Evolutionary conservation across 2,329 filamentous ascomycete genomes (phyloP).

Genomic region (Alternaria burnsii): DNA sequence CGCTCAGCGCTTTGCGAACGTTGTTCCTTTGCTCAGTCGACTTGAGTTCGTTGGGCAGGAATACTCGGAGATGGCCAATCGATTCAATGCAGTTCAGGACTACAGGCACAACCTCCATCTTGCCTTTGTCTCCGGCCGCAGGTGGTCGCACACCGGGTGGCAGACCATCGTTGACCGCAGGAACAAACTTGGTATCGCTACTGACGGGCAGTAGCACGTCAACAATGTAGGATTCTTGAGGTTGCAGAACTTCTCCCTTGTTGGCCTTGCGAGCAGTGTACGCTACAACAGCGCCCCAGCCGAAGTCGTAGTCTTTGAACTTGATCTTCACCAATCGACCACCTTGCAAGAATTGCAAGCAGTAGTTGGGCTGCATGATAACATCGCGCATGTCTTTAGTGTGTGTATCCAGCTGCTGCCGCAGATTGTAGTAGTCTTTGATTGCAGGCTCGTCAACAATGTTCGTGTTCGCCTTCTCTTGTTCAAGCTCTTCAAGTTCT

Average conservation of each 20-base stretch:
- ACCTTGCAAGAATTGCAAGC: constrained; percentile 81
- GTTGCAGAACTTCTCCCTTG: constrained; percentile 72
- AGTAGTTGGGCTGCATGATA: constrained; percentile 90
- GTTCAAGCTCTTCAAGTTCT: constrained; percentile 80
- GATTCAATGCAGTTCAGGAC: constrained; percentile 85
- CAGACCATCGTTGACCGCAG: constrained; percentile 71
- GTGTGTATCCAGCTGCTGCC: constrained; percentile 83
- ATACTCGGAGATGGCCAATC: constrained; percentile 83
- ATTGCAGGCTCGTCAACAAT: constrained; percentile 89
- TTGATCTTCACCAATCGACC: constrained; percentile 91
- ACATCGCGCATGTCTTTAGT: constrained; percentile 89
- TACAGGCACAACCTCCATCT: constrained; percentile 85
- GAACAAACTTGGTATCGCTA: constrained; percentile 60
- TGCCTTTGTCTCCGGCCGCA: constrained; percentile 68
- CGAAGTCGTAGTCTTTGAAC: constrained; percentile 81
- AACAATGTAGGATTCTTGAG: constrained; percentile 81
- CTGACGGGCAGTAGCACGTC: constrained; percentile 79
- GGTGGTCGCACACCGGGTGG: constrained; percentile 69
- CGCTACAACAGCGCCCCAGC: constrained; percentile 90
- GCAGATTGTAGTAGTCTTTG: constrained; percentile 91
- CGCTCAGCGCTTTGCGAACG: constrained; percentile 72
- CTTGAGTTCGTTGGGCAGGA: constrained; percentile 80
- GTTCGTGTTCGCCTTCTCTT: constrained; percentile 73
- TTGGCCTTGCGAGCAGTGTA: constrained; percentile 70
- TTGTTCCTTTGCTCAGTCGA: constrained; percentile 73